Conservation (phyloP, 2,329 filamentous ascomycete species). For the Penicillium sclerotigenum region DNA sequence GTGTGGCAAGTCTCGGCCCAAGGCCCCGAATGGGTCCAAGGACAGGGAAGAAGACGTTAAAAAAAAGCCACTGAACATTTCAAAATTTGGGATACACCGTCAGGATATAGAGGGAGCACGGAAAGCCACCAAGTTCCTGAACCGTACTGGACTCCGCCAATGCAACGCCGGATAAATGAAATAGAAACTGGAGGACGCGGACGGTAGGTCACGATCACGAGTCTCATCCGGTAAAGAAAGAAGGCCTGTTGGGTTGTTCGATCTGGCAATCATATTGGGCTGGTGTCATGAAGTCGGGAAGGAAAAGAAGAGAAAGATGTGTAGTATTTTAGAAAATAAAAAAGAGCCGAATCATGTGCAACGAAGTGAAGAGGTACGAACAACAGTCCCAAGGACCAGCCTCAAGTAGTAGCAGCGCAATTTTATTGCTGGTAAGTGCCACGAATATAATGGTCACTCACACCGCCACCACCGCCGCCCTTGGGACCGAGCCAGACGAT, state of each 20-base stretch:
- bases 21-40: not conserved
- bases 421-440: conserved; percentile 29
- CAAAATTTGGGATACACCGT: conserved; percentile 10
- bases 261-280: conserved; percentile 14
- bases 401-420: conserved; percentile 21
- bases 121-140: conserved; percentile 33
- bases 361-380: conserved; percentile 29
- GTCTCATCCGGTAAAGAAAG: conserved; percentile 20
- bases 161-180: conserved; percentile 39
- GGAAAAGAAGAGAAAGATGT: conserved; percentile 10
- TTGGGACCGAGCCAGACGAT: conserved; percentile 44
- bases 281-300: conserved; percentile 19
- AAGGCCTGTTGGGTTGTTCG: conserved; percentile 12
- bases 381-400: conserved; percentile 36
- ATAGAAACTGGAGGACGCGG: conserved; percentile 28
- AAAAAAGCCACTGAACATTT: conserved; percentile 8
- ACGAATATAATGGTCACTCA: conserved; percentile 30
- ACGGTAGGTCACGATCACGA: conserved; percentile 21
- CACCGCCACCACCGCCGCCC: conserved; percentile 37
- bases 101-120: conserved; percentile 28
- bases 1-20: not conserved
- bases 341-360: conserved; percentile 36
- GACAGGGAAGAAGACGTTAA: conserved; percentile 9
- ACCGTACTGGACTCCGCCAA: conserved; percentile 35
- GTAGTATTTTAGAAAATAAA: conserved; percentile 17